Conservation (phyloP, 2,329 filamentous ascomycete species). For the Nigrospora osmanthi region DNA sequence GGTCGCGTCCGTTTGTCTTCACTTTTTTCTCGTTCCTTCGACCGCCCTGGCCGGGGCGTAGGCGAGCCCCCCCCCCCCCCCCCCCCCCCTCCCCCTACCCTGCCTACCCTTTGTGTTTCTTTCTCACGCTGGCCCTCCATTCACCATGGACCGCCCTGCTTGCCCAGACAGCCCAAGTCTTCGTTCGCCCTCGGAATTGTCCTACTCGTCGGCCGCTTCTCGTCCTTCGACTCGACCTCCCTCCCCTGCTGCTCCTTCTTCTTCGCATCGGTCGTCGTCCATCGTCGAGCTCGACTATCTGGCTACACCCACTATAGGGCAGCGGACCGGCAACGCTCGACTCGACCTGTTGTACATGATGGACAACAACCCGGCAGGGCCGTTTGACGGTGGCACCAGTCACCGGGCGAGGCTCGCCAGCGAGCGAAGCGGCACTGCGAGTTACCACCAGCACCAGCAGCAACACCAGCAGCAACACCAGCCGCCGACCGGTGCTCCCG, state of each 20-base stretch:
- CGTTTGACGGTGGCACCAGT: constrained; percentile 14
- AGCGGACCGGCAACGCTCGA: constrained; percentile 7
- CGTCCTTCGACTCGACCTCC: constrained; percentile 16
- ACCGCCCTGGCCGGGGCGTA: background rate
- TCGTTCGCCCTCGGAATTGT: constrained; percentile 17
- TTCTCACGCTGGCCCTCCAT: constrained; percentile 2
- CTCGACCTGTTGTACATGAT: constrained; percentile 12
- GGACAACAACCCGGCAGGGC: constrained; percentile 19
- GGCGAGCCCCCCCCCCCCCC: background rate
- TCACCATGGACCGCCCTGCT: constrained; percentile 17
- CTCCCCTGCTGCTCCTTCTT: constrained; percentile 13
- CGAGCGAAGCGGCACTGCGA: constrained; percentile 9
- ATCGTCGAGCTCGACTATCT: constrained; percentile 11
- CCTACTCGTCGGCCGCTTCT: constrained; percentile 19
- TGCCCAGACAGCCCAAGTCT: constrained; percentile 9
- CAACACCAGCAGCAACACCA: constrained; percentile 10
- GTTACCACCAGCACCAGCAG: constrained; percentile 8
- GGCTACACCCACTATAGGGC: constrained; percentile 11
- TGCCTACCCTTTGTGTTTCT: background rate
- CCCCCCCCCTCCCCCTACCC: background rate
- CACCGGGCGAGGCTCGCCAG: constrained; percentile 15
- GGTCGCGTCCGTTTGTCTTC: constrained; percentile 23
- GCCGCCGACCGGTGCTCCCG: constrained; percentile 9
- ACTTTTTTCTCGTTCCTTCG: constrained; percentile 9
- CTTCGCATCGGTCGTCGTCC: constrained; percentile 11